These are phyloP conservation scores for Lathyrus aphaca DNA, from an alignment of 306 rosid species.

Conservation along the genomic window DNA sequence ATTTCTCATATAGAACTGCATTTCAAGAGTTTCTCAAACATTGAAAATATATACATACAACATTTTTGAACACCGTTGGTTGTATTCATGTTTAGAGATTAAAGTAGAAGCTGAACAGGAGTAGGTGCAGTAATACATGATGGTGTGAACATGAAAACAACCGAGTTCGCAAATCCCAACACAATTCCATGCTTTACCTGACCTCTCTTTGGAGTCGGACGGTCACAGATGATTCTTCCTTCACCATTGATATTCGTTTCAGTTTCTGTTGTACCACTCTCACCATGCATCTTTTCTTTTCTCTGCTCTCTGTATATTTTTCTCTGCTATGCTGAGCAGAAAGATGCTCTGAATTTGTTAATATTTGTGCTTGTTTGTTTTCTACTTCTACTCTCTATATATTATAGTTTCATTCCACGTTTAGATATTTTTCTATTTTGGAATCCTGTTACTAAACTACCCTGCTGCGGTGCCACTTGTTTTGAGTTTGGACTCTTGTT, in stretches of 20 bases:
- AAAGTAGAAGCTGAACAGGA: no score
- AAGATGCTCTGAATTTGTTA: background rate
- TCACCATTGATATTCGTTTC: conserved; percentile 41
- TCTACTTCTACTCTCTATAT: background rate
- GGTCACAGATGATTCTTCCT: conserved; percentile 41
- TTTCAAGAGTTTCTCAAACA: no score
- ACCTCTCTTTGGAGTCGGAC: conserved; percentile 66
- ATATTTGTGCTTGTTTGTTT: background rate
- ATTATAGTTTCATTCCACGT: background rate
- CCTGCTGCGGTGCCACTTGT: background rate
- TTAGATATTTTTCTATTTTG: background rate
- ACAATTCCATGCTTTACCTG: conserved; percentile 66
- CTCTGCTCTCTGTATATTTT: background rate
- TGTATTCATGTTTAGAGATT: no score
- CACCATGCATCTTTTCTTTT: background rate
- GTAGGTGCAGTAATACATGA: background rate
- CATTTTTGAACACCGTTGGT: no score
- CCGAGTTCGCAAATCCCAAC: conserved; percentile 58
- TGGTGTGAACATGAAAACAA: conserved; percentile 48
- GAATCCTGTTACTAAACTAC: no score
- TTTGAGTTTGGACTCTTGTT: background rate
- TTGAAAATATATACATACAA: no score
- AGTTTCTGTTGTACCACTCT: background rate
- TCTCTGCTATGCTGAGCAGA: background rate
- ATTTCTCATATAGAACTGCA: no score